Base-by-base conservation (phyloP, 2,329 filamentous ascomycete species). In the Aspergillus clavatus region DNA sequence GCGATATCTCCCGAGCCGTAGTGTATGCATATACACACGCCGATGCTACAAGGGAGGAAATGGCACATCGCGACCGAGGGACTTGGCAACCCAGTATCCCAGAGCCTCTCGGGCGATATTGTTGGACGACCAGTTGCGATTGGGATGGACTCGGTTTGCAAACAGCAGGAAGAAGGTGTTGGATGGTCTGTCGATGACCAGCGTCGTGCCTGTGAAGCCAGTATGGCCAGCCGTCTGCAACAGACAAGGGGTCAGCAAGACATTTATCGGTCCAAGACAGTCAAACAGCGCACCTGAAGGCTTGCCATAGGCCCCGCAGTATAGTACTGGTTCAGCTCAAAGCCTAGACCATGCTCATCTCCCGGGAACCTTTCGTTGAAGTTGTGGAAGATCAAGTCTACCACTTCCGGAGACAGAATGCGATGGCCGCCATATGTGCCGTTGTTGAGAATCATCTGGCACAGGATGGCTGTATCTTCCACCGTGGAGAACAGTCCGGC, bases 371-470 rank as follows among this genome's bases (percentile, higher is more conserved):
- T 46, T 0, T 46, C 53, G 38, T 65, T 65, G 45, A 65, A 65
- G 31, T 66, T 59, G 3, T 52, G 59, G 46, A 68, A 67, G 35
- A 68, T 56, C 39, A 65, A 43, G 26, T 66, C 58, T 0, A 67
- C 63, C 0, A 57, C 43, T n/a, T 54, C 40, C 5, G 54, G 43
- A 4, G 53, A 58, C 19, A 68, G 51, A 7, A 66, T 56, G 10
- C 53, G 52, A 6, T 48, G 41, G 3, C 62, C 59, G 28, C 44
- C 53, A 46, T 68, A 68, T 1, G 63, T 67, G 11, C 65, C 65
- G 44, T 67, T 66, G 52, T 67, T 67, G 12, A 66, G 55, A 28
- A 68, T 61, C 65, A 67, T 68, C 46, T 68, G 65, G 42, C 62
- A 63, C 44, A 67, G 49, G 12, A 50, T 54, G 3, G 64, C 62